These are phyloP conservation scores for Akebia trifoliata DNA, from an alignment of 164 flowering plant species.

Conservation along the genomic window DNA sequence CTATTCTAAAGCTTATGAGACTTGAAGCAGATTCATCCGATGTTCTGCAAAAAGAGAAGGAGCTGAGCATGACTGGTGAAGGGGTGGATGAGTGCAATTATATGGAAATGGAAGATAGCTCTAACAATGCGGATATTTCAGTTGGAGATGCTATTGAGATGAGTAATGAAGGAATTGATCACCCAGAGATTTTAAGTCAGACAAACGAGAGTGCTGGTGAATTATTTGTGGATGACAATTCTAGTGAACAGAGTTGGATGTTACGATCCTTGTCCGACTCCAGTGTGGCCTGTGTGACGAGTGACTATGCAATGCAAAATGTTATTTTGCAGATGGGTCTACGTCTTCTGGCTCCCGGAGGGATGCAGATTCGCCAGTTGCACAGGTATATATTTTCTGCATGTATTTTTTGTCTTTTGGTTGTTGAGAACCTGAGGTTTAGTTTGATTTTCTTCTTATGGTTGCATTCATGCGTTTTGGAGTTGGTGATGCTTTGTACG, in stretches of 20 bases:
- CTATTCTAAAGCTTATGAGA: slow-evolving; percentile 46
- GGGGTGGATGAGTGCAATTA: slow-evolving; percentile 8
- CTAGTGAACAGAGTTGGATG: slow-evolving; percentile 89
- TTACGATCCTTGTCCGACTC: slow-evolving; percentile 85
- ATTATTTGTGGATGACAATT: slow-evolving; percentile 49
- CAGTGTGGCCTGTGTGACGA: slow-evolving; percentile 83
- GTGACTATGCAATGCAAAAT: slow-evolving; percentile 98
- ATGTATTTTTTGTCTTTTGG: slow-evolving; percentile 3
- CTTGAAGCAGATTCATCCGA: slow-evolving; percentile 39
- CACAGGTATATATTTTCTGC: slow-evolving; percentile 54
- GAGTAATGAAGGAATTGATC: slow-evolving; percentile 28
- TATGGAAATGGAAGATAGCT: neutral
- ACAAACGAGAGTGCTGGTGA: slow-evolving; percentile 43
- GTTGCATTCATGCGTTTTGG: too few relatives aligned
- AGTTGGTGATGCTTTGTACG: too few relatives aligned
- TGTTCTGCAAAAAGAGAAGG: slow-evolving; percentile 18
- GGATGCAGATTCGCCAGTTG: slow-evolving; percentile 90
- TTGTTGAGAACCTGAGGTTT: neutral
- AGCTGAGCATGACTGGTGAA: slow-evolving; percentile 1
- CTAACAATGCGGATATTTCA: slow-evolving; percentile 9
- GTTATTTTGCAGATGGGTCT: slow-evolving; percentile 95
- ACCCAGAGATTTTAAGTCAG: slow-evolving; percentile 44
- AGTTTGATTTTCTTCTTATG: neutral
- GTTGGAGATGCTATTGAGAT: slow-evolving; percentile 28
- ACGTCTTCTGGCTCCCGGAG: slow-evolving; percentile 85